Base-by-base conservation (phyloP, 768 basidiomycete species). In the Crassisporium funariophilum region DNA sequence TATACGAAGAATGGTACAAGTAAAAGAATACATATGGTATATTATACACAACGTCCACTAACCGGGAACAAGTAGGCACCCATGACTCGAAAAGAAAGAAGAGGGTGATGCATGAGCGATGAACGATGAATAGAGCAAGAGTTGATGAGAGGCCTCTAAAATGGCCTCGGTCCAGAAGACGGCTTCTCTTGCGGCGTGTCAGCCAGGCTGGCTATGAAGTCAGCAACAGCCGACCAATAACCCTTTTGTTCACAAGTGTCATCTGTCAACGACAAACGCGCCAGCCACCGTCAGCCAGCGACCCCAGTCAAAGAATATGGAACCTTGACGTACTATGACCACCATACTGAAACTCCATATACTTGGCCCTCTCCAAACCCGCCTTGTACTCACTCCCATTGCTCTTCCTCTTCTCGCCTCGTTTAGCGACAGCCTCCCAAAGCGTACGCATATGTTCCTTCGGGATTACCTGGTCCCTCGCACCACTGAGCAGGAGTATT, bases 401-500 rank as follows among this genome's bases (percentile, higher is more conserved):
- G 2, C 51, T 48, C 22, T 49, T 69, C 58, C 65, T 73, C 54
- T 66, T 72, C 53, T 76, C 76, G 8, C 79, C 82, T 31, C 81
- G 73, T 23, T 71, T 74, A 10, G 78, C 74, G 5, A 86, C 70
- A 29, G 83, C 74, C 53, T 82, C 78, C 81, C 86, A 89, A 3
- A 89, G 71, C 4, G 78, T 78, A 17, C 73, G 73, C 89, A 95
- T 93, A 57, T 93, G 89, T 46, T 75, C 71, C 38, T 77, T 76
- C 10, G 86, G 88, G 2, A 95, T 84, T 6, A 93, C 73, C 50
- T 87, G 82, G 55, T 95, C 91, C 23, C 59, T 62, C 35, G 63
- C 58, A 16, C 95, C 95, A 43, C 86, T 87, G 20, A 98, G 68
- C 79, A 95, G 86, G 15, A 97, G 73, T 8, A 94, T 83, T 0